Evolutionary conservation across 768 basidiomycete species (phyloP), one percentile per base, ranked within the genome.

Genomic region (Boletellus ananas): DNA sequence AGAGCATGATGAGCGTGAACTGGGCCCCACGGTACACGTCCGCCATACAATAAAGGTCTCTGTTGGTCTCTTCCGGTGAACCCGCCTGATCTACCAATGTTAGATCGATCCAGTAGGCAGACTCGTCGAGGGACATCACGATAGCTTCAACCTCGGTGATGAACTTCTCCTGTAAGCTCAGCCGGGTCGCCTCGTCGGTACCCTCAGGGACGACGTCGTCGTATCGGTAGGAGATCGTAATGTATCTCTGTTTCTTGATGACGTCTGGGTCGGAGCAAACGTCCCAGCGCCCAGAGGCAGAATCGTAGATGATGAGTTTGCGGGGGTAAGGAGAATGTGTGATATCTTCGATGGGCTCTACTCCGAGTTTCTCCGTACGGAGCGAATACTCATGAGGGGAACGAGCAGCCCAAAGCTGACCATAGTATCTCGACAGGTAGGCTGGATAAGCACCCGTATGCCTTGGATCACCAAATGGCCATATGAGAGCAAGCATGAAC

Each of bases 81-180:
- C 3, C n/a, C 1, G 5, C 16, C 2, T 34, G 17, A 4, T 48
- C 36, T n/a, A 50, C 8, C 42, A 51, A 16, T 12, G 11, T 44
- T 16, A 56, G 25, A 45, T 63, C 63, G 12, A 54, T 53, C 64
- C 64, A 64, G 34, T 63, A 66, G 13, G 58, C 61, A 1, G 47
- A 16, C 14, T 38, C 40, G 1, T 35, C 1, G 20, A 60, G 59
- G 16, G 59, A 58, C 13, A 4, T 27, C 2, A 58, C 0, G 27
- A 34, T 5, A 0, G 29, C 20, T 27, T 52, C 43, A 14, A 61
- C 51, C 3, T 36, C 14, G 8, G 16, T 14, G 13, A 52, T 42
- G 36, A 60, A 63, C 13, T 20, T 6, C 10, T 20, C 4, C 31
- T 23, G 11, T 7, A 42, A 11, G 12, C 2, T 5, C n/a, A 6